A percentile compares a stretch with the other conserved stretches of the same genome.
Evolutionary conservation across 805 yeast species (phyloP).

Genomic region (Candida broadrunensis): DNA sequence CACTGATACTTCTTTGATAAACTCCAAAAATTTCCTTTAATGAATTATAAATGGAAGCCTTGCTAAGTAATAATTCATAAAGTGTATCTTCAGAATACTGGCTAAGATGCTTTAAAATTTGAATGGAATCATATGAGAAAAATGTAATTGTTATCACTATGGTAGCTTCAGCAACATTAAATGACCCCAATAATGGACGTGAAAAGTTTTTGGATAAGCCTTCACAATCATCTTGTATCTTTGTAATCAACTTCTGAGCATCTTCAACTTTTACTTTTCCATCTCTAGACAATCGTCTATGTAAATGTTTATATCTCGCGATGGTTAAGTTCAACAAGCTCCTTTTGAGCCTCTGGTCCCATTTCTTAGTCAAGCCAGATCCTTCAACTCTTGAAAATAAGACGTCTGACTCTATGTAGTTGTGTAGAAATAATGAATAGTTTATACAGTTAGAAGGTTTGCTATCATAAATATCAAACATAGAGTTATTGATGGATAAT

Average conservation of each 20-base stretch:
- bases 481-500: neutral
- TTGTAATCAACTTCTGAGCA: slow-evolving; percentile 54
- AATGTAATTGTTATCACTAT: slow-evolving; percentile 49
- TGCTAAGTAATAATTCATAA: neutral
- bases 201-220: slow-evolving; percentile 58
- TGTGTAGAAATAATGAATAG: slow-evolving; percentile 45
- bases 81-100: slow-evolving; percentile 23
- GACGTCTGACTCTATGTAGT: slow-evolving; percentile 47
- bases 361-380: slow-evolving; percentile 39
- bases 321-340: slow-evolving; percentile 35
- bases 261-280: slow-evolving; percentile 40
- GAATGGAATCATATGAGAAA: slow-evolving; percentile 51
- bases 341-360: slow-evolving; percentile 41
- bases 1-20: neutral
- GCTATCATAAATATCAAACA: neutral
- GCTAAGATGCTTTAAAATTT: slow-evolving; percentile 49
- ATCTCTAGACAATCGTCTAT: slow-evolving; percentile 56
- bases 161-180: slow-evolving; percentile 49
- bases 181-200: slow-evolving; percentile 55
- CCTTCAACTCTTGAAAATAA: slow-evolving; percentile 33
- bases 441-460: slow-evolving; percentile 20
- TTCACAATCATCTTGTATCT: slow-evolving; percentile 47
- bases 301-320: slow-evolving; percentile 33
- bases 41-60: neutral
- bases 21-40: neutral